Evolutionary conservation across 768 basidiomycete genomes (phyloP).

Genomic region (Infundibulicybe gibba): DNA sequence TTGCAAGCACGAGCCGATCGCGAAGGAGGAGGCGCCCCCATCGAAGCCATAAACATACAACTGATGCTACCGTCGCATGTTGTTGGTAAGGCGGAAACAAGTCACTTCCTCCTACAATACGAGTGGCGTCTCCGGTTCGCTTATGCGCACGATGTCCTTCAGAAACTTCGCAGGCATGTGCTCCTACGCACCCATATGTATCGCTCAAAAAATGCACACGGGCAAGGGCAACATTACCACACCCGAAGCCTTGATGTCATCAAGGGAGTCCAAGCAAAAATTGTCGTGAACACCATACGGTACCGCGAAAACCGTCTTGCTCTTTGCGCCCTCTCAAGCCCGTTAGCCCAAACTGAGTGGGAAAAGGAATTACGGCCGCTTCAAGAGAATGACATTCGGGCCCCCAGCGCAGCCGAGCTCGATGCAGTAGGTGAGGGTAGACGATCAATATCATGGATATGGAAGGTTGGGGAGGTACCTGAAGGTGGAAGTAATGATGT

Average conservation of each 20-base stretch:
- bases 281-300: slow-evolving; percentile 22
- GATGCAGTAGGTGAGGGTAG: neutral
- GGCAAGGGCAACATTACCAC: slow-evolving; percentile 16
- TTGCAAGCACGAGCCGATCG: slow-evolving; percentile 1
- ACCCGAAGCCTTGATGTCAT: slow-evolving; percentile 15
- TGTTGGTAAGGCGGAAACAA: neutral
- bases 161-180: slow-evolving; percentile 7
- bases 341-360: slow-evolving; percentile 10
- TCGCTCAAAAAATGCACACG: slow-evolving; percentile 20
- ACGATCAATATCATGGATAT: neutral
- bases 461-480: neutral
- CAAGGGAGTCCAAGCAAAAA: slow-evolving; percentile 11
- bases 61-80: slow-evolving; percentile 4
- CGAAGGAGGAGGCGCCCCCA: neutral
- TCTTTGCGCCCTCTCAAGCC: slow-evolving; percentile 19
- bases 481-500: no score
- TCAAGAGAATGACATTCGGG: neutral
- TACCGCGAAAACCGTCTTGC: slow-evolving; percentile 19
- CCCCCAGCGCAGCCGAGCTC: neutral
- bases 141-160: slow-evolving; percentile 6
- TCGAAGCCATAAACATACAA: neutral
- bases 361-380: neutral
- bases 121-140: slow-evolving; percentile 22
- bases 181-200: slow-evolving; percentile 19
- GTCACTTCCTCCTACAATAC: slow-evolving; percentile 5